Base-by-base conservation (phyloP, 768 basidiomycete species). In the Albatrellus ellisii region DNA sequence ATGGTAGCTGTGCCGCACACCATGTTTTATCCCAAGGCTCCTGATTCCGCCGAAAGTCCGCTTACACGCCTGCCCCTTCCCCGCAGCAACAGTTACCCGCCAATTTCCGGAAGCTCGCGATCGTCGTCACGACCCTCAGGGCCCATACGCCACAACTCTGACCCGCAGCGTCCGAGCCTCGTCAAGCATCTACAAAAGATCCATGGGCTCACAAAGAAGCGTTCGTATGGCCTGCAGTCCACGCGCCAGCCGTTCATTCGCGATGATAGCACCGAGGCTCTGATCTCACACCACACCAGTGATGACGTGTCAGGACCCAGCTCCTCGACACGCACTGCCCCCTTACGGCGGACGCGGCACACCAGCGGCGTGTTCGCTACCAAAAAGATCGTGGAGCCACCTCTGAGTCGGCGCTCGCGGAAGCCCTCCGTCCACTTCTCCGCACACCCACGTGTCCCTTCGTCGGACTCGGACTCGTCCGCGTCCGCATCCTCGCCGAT, bases 121-220 rank as follows among this genome's bases (percentile, higher is more conserved):
- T 26, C 26, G 11, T 25, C 41, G 11, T 12, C 20, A 31, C 20
- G 20, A 7, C 31, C 26, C 41, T 14, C 25, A 24, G 11, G 26
- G 8, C 41, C n/a, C 27, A 10, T 35, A 2, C 41, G 31, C 22
- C 31, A 25, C 31, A 18, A 42, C 32, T 18, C 6, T 43, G 15
- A 18, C 21, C 36, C 37, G 22, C 44, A 26, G 20, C 48, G 44
- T 17, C 47, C 41, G 20, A 26, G 47, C 31, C 44, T 51, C 12
- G 50, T 51, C 14, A 49, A 45, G 28, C 50, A 51, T 26, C 42
- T 51, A 4, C 50, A 51, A 20, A 51, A 41, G 39, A 14, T 49
- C 28, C 50, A 51, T 24, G 50, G 50, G 25, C 50, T 51, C 11
- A 51, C 50, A 8, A 51, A 51, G 29, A 48, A 49, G 42, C 50